A percentile compares a stretch with the other conserved stretches of the same genome.
phyloP scores from a whole-genome alignment of 1,284 basidiomycete genomes.

The Ustilago tritici region DNA sequence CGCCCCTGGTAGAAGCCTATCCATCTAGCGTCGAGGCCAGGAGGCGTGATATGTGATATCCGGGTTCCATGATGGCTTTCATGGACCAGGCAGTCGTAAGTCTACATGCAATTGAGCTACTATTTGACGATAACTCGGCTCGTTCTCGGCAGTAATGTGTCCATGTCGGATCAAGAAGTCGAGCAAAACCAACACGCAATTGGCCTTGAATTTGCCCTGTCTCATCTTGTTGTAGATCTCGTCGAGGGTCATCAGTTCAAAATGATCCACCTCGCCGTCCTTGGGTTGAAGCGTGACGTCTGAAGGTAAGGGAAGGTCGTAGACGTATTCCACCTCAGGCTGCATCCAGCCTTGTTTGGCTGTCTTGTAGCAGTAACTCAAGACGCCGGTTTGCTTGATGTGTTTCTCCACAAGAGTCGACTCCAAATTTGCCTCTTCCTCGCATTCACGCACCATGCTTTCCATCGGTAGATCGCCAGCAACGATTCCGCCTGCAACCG shows the following conservation, averaged over 20 bases:
- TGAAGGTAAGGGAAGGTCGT: slow-evolving; percentile 61
- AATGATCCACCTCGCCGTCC: slow-evolving; percentile 93
- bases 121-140: slow-evolving; percentile 80
- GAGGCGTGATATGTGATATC: not conserved
- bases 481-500: slow-evolving; percentile 74
- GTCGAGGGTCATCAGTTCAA: slow-evolving; percentile 73
- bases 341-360: slow-evolving; percentile 72
- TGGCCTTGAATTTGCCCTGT: slow-evolving; percentile 82
- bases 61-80: slow-evolving; percentile 1
- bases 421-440: slow-evolving; percentile 87
- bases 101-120: slow-evolving; percentile 78
- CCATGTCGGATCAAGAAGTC: slow-evolving; percentile 86
- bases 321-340: slow-evolving; percentile 68
- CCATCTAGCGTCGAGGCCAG: not conserved
- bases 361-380: slow-evolving; percentile 76
- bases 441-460: slow-evolving; percentile 87
- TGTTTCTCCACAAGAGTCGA: slow-evolving; percentile 76
- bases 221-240: slow-evolving; percentile 59
- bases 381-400: slow-evolving; percentile 71
- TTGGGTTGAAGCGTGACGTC: slow-evolving; percentile 78
- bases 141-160: slow-evolving; percentile 80
- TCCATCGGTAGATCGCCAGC: slow-evolving; percentile 81
- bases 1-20: not conserved
- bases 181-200: slow-evolving; percentile 84
- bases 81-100: slow-evolving; percentile 71